A percentile compares a stretch with the other conserved stretches of the same genome.
These are phyloP conservation scores for Wickerhamomyces bovis DNA, from an alignment of 805 yeast genomes.

Conservation along the genomic window DNA sequence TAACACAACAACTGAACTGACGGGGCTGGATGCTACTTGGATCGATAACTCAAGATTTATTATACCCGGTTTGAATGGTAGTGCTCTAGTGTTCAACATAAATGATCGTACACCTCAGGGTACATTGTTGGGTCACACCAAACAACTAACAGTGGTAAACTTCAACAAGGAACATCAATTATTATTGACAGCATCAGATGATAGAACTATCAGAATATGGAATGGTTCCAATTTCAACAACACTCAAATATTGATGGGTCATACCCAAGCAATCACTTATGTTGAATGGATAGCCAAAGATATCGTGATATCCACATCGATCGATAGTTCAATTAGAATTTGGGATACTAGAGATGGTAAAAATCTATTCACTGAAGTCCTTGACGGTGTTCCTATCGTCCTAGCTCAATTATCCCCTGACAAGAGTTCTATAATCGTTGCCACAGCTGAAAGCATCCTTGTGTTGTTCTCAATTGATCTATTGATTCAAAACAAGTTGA, in stretches of 20 bases:
- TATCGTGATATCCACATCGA: conserved; percentile 46
- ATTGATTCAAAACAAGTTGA: conserved; percentile 10
- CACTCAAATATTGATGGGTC: conserved; percentile 43
- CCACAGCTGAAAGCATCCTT: conserved; percentile 58
- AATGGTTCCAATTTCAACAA: conserved; percentile 53
- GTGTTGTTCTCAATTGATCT: conserved; percentile 42
- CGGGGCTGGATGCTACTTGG: conserved; percentile 67
- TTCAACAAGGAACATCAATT: conserved; percentile 48
- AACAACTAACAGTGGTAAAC: conserved; percentile 45
- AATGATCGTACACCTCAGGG: conserved; percentile 44
- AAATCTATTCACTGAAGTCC: conserved; percentile 28
- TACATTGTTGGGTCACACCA: conserved; percentile 57
- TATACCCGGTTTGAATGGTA: conserved; percentile 52
- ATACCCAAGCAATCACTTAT: conserved; percentile 50
- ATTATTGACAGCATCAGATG: conserved; percentile 75
- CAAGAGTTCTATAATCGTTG: conserved; percentile 47
- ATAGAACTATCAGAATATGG: conserved; percentile 70
- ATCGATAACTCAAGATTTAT: conserved; percentile 63
- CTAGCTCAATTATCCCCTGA: conserved; percentile 48
- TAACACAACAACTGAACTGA: conserved; percentile 6
- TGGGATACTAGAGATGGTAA: conserved; percentile 56
- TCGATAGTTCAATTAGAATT: conserved; percentile 64
- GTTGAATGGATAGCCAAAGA: conserved; percentile 48
- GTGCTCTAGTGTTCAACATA: conserved; percentile 50
- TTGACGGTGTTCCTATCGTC: conserved; percentile 51